These are phyloP conservation scores for Cajanus cajan DNA, from an alignment of 306 rosid species.

Conservation along the genomic window DNA sequence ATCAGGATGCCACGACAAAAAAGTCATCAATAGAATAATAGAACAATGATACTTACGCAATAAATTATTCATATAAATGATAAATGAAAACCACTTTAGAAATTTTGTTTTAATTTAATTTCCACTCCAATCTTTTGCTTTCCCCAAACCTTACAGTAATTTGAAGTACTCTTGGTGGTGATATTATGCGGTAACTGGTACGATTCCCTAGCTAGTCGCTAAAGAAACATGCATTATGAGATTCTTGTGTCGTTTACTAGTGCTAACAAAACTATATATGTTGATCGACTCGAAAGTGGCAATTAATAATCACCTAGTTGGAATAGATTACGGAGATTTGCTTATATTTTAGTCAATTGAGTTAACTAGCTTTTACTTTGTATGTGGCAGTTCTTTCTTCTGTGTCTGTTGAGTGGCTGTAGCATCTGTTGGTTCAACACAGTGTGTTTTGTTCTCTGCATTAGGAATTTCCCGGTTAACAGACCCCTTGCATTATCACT, in stretches of 20 bases:
- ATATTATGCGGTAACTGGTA: neutral
- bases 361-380: constrained; percentile 24
- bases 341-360: neutral
- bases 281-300: neutral
- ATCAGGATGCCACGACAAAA: neutral
- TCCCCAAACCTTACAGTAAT: neutral
- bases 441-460: constrained; percentile 91
- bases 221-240: neutral
- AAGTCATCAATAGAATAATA: neutral
- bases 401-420: constrained; percentile 77
- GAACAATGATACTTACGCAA: neutral
- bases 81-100: neutral
- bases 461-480: constrained; percentile 74
- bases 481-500: constrained; percentile 84
- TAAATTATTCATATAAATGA: neutral
- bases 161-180: neutral
- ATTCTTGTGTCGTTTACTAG: neutral
- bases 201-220: neutral
- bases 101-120: neutral
- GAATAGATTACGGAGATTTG: neutral
- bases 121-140: neutral
- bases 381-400: constrained; percentile 65
- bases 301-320: neutral
- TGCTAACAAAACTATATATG: neutral
- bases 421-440: constrained; percentile 99